Conservation (phyloP, 106 monocot species). For the Amphibolis antarctica region DNA sequence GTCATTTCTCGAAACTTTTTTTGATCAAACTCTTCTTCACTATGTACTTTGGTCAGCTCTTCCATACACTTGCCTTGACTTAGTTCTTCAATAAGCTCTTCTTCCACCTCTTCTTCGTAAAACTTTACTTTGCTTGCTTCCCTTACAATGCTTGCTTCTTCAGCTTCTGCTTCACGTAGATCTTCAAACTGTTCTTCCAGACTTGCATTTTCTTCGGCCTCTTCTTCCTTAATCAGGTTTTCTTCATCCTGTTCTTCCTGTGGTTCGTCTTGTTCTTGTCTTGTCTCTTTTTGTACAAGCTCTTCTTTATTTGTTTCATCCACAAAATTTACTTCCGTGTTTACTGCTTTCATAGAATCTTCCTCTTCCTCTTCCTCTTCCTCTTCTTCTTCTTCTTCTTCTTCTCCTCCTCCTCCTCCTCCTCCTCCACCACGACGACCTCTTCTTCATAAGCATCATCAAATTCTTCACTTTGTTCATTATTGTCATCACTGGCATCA, state of each 20-base stretch:
- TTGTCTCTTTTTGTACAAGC: too few relatives aligned
- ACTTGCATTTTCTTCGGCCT: neutral
- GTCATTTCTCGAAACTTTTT: neutral
- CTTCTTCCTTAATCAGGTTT: neutral
- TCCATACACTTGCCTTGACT: neutral
- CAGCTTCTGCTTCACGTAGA: neutral
- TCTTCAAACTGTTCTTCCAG: neutral
- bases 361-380: too few relatives aligned
- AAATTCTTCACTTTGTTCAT: too few relatives aligned
- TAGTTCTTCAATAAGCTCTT: constrained; percentile 5
- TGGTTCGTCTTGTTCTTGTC: too few relatives aligned
- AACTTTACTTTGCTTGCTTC: neutral
- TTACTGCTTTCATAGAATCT: too few relatives aligned
- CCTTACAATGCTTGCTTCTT: neutral
- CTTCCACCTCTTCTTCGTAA: neutral
- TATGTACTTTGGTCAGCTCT: constrained; percentile 1
- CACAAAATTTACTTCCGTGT: too few relatives aligned
- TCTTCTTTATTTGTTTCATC: too few relatives aligned
- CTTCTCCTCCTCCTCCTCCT: too few relatives aligned
- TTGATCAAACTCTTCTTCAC: neutral
- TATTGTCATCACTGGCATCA: too few relatives aligned
- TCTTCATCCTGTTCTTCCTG: constrained; percentile 3
- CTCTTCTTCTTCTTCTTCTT: too few relatives aligned
- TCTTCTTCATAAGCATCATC: too few relatives aligned
- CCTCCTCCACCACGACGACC: too few relatives aligned